A percentile compares a stretch with the other conserved stretches of the same genome.
Evolutionary conservation across 208 protist species (phyloP).

Genomic region (Acanthamoeba culbertsoni): DNA sequence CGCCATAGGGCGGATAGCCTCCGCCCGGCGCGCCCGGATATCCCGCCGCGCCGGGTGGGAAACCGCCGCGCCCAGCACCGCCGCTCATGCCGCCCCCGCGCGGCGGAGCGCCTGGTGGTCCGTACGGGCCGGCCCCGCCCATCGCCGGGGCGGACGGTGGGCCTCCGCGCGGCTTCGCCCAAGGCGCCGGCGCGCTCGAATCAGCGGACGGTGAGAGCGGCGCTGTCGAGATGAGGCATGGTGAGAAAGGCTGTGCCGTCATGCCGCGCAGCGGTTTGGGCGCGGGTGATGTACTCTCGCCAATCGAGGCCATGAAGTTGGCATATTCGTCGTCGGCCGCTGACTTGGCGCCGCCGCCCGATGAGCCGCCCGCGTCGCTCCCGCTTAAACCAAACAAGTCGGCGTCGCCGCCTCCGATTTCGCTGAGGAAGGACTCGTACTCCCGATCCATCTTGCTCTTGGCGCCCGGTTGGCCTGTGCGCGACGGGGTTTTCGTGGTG

Average conservation of each 20-base stretch:
- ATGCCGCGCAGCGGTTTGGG: too few relatives aligned
- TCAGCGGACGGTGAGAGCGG: not conserved
- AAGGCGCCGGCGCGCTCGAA: not conserved
- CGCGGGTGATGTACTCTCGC: not conserved
- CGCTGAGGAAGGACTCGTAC: constrained; percentile 46
- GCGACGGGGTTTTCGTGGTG: not conserved
- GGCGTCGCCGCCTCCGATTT: not conserved
- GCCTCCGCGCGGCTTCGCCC: not conserved
- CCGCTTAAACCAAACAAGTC: too few relatives aligned
- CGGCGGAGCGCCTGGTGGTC: not conserved
- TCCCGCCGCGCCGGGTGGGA: not conserved
- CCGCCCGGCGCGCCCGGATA: not conserved
- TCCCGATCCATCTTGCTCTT: constrained; percentile 39
- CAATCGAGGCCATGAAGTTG: constrained; percentile 37
- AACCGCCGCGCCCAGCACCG: not conserved
- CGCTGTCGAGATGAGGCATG: not conserved
- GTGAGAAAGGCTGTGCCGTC: not conserved
- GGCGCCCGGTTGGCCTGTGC: not conserved
- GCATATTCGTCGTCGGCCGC: not conserved
- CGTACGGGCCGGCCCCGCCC: not conserved
- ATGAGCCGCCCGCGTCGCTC: not conserved
- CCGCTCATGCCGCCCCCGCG: not conserved
- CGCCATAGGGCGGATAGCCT: not conserved
- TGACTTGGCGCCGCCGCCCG: not conserved
- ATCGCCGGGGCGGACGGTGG: not conserved